Evolutionary conservation across 108 stramenopile genomes (phyloP), one percentile per base, ranked within the genome.

Genomic region (Discostella pseudostelligera): DNA sequence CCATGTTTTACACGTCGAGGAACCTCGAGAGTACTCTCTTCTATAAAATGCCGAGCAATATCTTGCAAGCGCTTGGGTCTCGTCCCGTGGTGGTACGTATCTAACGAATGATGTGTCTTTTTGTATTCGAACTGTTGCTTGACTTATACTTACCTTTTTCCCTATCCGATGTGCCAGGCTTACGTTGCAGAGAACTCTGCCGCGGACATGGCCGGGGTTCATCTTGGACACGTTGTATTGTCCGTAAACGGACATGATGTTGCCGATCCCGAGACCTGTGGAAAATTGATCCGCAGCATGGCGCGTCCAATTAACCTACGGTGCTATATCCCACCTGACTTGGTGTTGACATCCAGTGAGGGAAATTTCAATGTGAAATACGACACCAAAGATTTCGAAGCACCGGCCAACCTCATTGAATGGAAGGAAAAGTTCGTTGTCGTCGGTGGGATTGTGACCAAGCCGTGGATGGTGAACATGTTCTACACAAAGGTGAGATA

Each of bases 361-460:
- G 67, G 72, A 10, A 26, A 45, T 26, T 43, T 56, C 32, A 67
- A 56, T 72, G 78, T 79, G 44, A 59, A 73, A 46, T 79, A 79
- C 36, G 61, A 79, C 44, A 74, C 56, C 12, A 57, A 32, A 42
- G 67, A 59, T 36, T 43, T 56, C 42, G 63, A 63, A 10, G 60
- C 67, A 19, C 77, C 77, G 0, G 40, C 3, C 3, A 57, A 13
- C 54, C 4, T 19, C 1, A 17, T 40, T 24, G 78, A 79, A 21
- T 79, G 78, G 78, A 79, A 79, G 72, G 54, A 28, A 19, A 79
- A 79, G 56, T 74, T 50, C 64, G 78, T 79, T 12, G 72, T 74
- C 13, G 72, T 79, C 14, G 78, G 78, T 13, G 78, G 67, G 5
- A 79, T 79, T 2, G 39, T 74, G 44, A 51, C 67, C 0, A 60